Percentiles rank a stretch among this genome's conserved stretches.
phyloP scores from a whole-genome alignment of 306 rosid species.

The Alnus glutinosa region DNA sequence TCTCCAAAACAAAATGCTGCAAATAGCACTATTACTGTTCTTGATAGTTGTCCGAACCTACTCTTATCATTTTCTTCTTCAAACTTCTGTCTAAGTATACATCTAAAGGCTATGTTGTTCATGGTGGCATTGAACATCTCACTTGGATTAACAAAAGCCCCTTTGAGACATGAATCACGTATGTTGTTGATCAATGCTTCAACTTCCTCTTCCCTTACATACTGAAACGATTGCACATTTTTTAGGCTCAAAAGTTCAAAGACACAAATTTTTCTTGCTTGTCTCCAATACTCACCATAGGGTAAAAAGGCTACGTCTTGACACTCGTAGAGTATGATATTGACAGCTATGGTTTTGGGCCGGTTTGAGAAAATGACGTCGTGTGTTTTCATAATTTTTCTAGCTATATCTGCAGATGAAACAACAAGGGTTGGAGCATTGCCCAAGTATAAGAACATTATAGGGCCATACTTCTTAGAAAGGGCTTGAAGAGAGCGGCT shows the following conservation, averaged over 20 bases:
- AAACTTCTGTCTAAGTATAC: conserved; percentile 14
- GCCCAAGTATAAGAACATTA: conserved; percentile 17
- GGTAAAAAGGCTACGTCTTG: conserved; percentile 8
- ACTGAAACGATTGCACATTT: not conserved
- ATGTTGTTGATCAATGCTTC: not conserved
- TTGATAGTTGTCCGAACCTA: not conserved
- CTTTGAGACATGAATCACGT: not conserved
- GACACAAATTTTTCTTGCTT: not conserved
- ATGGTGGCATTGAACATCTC: not conserved
- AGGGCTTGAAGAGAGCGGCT: conserved; percentile 18
- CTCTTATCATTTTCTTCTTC: conserved; percentile 6
- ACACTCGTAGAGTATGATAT: conserved; percentile 21
- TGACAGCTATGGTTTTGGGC: conserved; percentile 10
- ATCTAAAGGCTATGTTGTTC: conserved; percentile 1
- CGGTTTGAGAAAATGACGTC: conserved; percentile 28
- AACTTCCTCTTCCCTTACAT: conserved; percentile 25
- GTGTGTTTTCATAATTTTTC: conserved; percentile 30
- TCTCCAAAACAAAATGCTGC: not conserved
- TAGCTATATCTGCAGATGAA: conserved; percentile 34
- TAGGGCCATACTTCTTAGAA: conserved; percentile 8
- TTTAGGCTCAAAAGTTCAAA: conserved; percentile 17
- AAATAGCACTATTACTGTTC: not conserved
- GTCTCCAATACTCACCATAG: conserved; percentile 30
- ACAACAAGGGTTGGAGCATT: conserved; percentile 19
- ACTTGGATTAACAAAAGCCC: not conserved